Conservation (phyloP, 2,329 filamentous ascomycete genomes). For the Trichoderma sp. region DNA sequence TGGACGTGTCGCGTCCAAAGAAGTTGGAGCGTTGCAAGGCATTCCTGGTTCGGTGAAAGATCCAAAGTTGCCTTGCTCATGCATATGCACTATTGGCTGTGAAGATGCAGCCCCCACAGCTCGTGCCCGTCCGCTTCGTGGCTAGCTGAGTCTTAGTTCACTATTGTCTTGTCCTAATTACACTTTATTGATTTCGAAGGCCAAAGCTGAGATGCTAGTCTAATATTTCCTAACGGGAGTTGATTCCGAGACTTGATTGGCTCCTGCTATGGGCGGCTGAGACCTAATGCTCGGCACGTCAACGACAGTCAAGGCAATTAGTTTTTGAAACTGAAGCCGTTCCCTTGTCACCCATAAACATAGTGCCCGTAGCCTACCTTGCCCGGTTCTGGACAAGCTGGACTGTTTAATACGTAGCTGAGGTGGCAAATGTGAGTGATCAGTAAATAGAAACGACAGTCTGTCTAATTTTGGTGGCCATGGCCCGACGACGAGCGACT, state of each 20-base stretch:
- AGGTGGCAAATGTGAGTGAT: neutral
- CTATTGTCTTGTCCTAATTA: neutral
- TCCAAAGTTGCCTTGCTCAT: neutral
- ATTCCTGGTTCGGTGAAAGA: neutral
- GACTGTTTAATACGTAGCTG: neutral
- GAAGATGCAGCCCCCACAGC: neutral
- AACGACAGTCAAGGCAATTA: neutral
- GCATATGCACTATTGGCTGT: neutral
- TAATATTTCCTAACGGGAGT: neutral
- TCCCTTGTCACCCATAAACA: neutral
- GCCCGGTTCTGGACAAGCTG: neutral
- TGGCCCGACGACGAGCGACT: neutral
- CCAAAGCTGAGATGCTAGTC: neutral
- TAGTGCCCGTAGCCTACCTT: neutral
- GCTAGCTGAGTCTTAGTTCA: neutral
- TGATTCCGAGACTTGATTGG: neutral
- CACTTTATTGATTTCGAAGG: neutral
- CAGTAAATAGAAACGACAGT: neutral
- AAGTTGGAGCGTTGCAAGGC: neutral
- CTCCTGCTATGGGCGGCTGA: neutral
- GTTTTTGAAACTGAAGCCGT: neutral
- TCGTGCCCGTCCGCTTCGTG: neutral
- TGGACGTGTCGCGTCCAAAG: neutral
- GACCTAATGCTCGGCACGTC: neutral
- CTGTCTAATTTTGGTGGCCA: neutral